Conservation (phyloP, 306 rosid species). For the Argentina anserina region DNA sequence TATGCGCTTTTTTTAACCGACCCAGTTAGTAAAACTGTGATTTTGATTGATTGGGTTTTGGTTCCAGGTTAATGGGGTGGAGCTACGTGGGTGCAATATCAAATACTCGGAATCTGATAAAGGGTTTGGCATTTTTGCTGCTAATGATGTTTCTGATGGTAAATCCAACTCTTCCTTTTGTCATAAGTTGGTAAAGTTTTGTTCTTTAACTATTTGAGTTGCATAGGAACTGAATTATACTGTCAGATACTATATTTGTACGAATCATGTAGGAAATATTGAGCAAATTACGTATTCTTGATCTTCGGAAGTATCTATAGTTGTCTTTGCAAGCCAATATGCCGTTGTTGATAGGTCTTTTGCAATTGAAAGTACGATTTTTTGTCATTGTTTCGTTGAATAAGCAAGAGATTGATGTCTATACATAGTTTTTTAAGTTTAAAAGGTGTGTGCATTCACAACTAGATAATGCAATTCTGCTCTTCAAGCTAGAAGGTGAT, state of each 20-base stretch:
- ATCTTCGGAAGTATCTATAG: neutral
- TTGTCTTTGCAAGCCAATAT: neutral
- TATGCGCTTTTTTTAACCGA: neutral
- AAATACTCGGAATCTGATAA: conserved; percentile 67
- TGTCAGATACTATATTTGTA: neutral
- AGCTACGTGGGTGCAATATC: conserved; percentile 70
- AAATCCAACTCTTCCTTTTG: conserved; percentile 21
- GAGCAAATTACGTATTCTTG: neutral
- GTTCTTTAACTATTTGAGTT: neutral
- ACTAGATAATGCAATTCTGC: neutral
- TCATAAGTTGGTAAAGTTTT: neutral
- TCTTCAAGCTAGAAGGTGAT: neutral
- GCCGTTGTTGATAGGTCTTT: neutral
- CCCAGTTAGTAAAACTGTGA: neutral
- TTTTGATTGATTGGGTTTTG: conserved; percentile 26
- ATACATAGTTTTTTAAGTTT: neutral
- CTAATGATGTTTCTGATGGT: conserved; percentile 67
- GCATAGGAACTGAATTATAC: conserved; percentile 1
- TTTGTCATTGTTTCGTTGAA: neutral
- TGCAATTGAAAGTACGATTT: neutral
- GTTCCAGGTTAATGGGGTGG: conserved; percentile 69
- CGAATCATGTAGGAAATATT: conserved; percentile 5
- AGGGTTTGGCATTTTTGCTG: conserved; percentile 76
- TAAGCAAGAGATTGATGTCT: neutral
- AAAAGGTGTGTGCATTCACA: neutral